Evolutionary conservation across 2,329 filamentous ascomycete species (phyloP), one percentile per base, ranked within the genome.

Genomic region (Sporothrix humicola): DNA sequence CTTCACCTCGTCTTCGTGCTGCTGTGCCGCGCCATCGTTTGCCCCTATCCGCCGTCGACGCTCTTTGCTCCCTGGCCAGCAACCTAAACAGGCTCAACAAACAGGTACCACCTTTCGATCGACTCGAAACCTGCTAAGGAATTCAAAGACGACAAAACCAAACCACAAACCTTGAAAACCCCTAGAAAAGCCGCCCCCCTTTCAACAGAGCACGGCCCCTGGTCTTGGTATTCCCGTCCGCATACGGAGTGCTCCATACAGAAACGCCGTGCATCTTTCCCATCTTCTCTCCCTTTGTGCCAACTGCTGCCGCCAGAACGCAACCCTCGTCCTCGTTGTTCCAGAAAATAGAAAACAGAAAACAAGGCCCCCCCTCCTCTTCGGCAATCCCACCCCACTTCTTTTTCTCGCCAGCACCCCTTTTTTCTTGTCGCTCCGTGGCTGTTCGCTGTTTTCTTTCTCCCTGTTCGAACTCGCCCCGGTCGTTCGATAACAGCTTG

Each of bases 351-450:
- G 23, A 26, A 50, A 37, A 20, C 46, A 70, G n/a, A 61, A 52
- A 54, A 23, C 31, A 73, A 58, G 17, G 61, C n/a, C 56, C 72
- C 65, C 37, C 61, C 20, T 8, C 20, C 23, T 20, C 23, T 56
- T 61, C 72, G 50, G 59, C 42, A 66, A 48, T 31, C 44, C 68
- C 52, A 68, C 68, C 72, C 72, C 72, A 71, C 69, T 72, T 71
- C n/a, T 54, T 44, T 68, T 48, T 66, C 26, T 61, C 69, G 59
- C 61, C 59, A n/a, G 52, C 61, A 68, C 69, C 73, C 69, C 73
- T 72, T 74, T 69, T 72, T 52, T 58, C 61, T 37, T 46, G 23
- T 69, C 59, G 56, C 56, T 48, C 66, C 20, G 37, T 12, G 65
- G 20, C 50, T n/a, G 26, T 46, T 54, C 4, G 56, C 46, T 12